Evolutionary conservation across 1,284 basidiomycete species (phyloP).

Genomic region (Takashimella koratensis): DNA sequence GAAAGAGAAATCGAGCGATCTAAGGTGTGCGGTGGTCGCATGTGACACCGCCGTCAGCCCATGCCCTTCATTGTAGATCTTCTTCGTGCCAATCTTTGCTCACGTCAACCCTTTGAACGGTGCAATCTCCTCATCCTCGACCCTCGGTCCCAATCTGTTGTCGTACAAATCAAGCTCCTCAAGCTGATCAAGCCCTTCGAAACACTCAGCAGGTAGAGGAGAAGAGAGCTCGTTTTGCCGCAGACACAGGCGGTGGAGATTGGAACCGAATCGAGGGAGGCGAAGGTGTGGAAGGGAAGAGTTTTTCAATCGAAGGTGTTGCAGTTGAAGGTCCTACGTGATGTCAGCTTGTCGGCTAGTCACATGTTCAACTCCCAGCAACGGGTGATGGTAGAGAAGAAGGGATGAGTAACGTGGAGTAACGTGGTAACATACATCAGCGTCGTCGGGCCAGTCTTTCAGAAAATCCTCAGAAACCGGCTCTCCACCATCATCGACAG

Average conservation of each 20-base stretch:
- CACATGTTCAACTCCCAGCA: too few species aligned
- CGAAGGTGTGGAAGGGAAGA: conserved; percentile 57
- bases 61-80: too few species aligned
- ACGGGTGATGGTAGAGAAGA: neutral
- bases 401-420: neutral
- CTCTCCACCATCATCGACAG: conserved; percentile 15
- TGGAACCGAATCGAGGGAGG: conserved; percentile 64
- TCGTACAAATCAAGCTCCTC: conserved; percentile 95
- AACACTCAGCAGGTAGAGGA: conserved; percentile 64
- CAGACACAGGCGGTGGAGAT: conserved; percentile 74
- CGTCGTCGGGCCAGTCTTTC: conserved; percentile 57
- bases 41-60: too few species aligned
- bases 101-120: conserved; percentile 64
- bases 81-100: too few species aligned
- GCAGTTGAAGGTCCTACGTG: conserved; percentile 77
- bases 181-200: conserved; percentile 63
- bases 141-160: conserved; percentile 78
- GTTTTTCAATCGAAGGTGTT: conserved; percentile 69
- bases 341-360: conserved; percentile 6
- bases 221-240: conserved; percentile 79
- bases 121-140: conserved; percentile 58
- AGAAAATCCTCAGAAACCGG: conserved; percentile 50
- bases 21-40: conserved; percentile 50
- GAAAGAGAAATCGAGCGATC: conserved; percentile 88
- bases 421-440: conserved; percentile 56